phyloP scores from a whole-genome alignment of 768 basidiomycete species.

The Panaeolus papilionaceus region DNA sequence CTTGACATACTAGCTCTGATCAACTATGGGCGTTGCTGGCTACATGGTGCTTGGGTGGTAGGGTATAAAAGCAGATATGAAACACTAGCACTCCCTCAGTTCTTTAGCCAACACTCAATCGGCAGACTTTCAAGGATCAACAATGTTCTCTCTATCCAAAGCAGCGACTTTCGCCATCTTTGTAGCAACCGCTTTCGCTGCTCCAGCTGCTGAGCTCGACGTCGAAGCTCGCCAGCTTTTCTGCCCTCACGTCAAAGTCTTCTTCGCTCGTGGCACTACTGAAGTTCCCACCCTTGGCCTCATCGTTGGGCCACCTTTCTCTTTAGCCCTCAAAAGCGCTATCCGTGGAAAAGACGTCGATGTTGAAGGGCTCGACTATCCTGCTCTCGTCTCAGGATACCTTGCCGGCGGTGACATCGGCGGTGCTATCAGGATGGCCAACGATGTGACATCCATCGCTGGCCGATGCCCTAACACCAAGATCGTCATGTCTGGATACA shows the following conservation, averaged over 20 bases:
- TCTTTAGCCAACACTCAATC: neutral
- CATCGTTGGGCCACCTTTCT: conserved; percentile 25
- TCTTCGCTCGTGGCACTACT: conserved; percentile 27
- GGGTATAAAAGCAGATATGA: neutral
- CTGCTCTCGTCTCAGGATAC: conserved; percentile 18
- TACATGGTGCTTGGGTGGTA: neutral
- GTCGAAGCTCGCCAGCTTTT: neutral
- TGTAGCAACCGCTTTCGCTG: neutral
- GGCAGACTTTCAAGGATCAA: neutral
- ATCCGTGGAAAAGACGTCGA: conserved; percentile 17
- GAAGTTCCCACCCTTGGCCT: conserved; percentile 22
- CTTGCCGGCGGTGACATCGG: conserved; percentile 1
- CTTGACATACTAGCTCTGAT: neutral
- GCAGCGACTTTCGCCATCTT: neutral
- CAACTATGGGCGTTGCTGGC: neutral
- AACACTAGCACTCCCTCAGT: neutral
- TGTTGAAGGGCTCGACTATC: conserved; percentile 25
- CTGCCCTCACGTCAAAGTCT: conserved; percentile 17
- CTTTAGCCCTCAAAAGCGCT: conserved; percentile 12
- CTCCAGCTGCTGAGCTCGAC: neutral
- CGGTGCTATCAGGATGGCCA: conserved; percentile 39
- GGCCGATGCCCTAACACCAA: conserved; percentile 35
- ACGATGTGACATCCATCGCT: conserved; percentile 30
- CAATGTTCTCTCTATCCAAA: conserved; percentile 5
- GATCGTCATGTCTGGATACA: conserved; percentile 41